Conservation (phyloP, 1,139 yeast genomes). For the Diutina neorugosa region DNA sequence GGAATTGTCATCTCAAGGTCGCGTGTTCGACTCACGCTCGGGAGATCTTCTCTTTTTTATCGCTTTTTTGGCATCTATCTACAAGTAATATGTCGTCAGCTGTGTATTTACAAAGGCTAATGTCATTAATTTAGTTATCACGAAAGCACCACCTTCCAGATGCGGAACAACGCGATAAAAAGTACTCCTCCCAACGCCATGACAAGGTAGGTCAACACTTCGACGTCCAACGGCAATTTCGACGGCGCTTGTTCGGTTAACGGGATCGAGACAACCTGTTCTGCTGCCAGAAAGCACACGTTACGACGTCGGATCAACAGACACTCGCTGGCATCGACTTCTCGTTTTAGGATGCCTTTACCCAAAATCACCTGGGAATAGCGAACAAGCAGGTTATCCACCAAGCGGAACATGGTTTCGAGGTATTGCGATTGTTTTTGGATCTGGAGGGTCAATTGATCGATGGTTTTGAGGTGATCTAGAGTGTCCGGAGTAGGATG, state of each 20-base stretch:
- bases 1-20: not conserved
- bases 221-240: not conserved
- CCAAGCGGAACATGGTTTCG: slow-evolving; percentile 19
- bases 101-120: not conserved
- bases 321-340: slow-evolving; percentile 20
- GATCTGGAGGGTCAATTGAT: slow-evolving; percentile 26
- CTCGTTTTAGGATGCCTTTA: slow-evolving; percentile 28
- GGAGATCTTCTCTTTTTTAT: not conserved
- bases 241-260: slow-evolving; percentile 17
- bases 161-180: not conserved
- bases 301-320: slow-evolving; percentile 25
- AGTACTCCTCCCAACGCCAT: not conserved
- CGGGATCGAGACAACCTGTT: slow-evolving; percentile 33
- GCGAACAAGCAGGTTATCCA: slow-evolving; percentile 20
- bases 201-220: not conserved
- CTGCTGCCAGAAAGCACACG: slow-evolving; percentile 32
- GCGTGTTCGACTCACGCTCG: not conserved
- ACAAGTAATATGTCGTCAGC: not conserved
- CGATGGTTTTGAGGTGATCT: slow-evolving; percentile 22
- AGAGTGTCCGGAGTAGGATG: slow-evolving; percentile 11
- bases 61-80: not conserved
- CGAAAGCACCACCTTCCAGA: not conserved
- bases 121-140: not conserved
- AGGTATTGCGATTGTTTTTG: slow-evolving; percentile 22
- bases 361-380: slow-evolving; percentile 30